These are phyloP conservation scores for Myotisia sp. DNA, from an alignment of 2,329 filamentous ascomycete genomes.

Conservation along the genomic window DNA sequence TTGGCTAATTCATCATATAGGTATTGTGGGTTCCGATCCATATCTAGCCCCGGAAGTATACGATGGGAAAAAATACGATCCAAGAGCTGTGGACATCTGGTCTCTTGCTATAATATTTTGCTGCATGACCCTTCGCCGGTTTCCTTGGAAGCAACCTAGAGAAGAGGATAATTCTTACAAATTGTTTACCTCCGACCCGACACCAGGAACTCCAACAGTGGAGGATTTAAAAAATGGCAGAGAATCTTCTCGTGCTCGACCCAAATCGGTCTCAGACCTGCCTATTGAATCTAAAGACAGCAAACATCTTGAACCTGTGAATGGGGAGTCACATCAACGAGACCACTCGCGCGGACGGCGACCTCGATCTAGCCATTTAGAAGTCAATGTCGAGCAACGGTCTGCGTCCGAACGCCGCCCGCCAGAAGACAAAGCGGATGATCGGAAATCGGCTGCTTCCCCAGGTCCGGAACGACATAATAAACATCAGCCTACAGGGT, in stretches of 20 bases:
- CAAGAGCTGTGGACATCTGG: constrained; percentile 90
- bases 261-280: constrained; percentile 26
- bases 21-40: constrained; percentile 75
- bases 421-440: constrained; percentile 12
- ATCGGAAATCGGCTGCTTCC: constrained; percentile 8
- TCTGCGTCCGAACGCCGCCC: no score
- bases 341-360: constrained; percentile 7
- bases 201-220: constrained; percentile 46
- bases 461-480: constrained; percentile 8
- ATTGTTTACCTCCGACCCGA: constrained; percentile 74
- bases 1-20: constrained; percentile 26
- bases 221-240: constrained; percentile 17
- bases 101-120: constrained; percentile 97
- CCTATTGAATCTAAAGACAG: constrained; percentile 10
- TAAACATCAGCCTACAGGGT: constrained; percentile 4
- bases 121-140: constrained; percentile 89
- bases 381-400: no score
- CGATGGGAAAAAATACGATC: constrained; percentile 83
- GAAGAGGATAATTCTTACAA: constrained; percentile 89
- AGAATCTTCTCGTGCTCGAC: constrained; percentile 17
- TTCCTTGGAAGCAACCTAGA: constrained; percentile 93
- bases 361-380: constrained; percentile 9
- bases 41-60: constrained; percentile 96
- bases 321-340: constrained; percentile 3
- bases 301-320: background rate